phyloP scores from a whole-genome alignment of 305 asterid genomes.

The Fraxinus xanthoxyloides region DNA sequence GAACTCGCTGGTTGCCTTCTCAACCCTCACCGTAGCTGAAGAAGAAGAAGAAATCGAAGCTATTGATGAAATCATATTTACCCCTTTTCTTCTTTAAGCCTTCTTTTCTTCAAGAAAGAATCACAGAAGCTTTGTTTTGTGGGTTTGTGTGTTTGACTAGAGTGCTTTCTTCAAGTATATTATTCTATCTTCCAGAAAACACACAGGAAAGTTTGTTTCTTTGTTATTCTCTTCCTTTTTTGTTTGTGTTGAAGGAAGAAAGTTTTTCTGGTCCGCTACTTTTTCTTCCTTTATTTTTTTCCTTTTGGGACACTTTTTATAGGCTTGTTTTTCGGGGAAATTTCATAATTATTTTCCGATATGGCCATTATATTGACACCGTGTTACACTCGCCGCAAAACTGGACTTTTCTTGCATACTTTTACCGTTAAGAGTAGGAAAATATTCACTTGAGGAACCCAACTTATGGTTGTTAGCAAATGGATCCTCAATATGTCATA shows the following conservation, averaged over 20 bases:
- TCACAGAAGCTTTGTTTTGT: slow-evolving; percentile 22
- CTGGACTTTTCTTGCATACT: not conserved
- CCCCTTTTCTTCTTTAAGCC: not conserved
- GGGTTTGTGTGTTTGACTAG: slow-evolving; percentile 38
- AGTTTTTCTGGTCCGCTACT: not conserved
- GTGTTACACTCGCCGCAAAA: not conserved
- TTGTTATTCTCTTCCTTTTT: not conserved
- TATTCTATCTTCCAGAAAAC: slow-evolving; percentile 1
- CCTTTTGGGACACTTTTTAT: not conserved
- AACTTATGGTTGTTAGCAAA: not conserved
- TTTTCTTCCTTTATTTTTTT: not conserved
- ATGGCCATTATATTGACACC: not conserved
- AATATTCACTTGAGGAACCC: not conserved
- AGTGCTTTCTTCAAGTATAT: slow-evolving; percentile 19
- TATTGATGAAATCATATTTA: slow-evolving; percentile 43
- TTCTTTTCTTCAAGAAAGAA: not conserved
- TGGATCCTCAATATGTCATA: not conserved
- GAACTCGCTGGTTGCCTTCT: slow-evolving; percentile 99
- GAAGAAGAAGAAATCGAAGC: slow-evolving; percentile 54
- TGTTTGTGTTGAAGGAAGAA: not conserved
- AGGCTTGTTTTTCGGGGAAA: not conserved
- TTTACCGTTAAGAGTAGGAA: not conserved
- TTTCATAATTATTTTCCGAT: not conserved
- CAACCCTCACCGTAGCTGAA: slow-evolving; percentile 72
- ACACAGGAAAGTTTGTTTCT: not conserved